Evolutionary conservation across 441 rosid genomes (phyloP).

Genomic region (Adansonia gregorii): DNA sequence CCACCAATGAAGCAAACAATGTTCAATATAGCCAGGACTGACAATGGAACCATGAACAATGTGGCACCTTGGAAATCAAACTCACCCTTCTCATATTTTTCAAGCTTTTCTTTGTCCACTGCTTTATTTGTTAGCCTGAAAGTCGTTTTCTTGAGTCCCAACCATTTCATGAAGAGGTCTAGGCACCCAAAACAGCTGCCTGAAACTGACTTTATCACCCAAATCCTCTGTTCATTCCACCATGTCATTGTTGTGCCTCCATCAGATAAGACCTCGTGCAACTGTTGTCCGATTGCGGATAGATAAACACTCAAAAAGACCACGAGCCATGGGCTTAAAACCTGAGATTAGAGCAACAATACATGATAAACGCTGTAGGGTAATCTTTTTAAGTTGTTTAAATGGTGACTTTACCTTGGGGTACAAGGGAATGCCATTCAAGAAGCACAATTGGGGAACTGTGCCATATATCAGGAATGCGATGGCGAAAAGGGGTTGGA

Average conservation of each 20-base stretch:
- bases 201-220: constrained; percentile 37
- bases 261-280: constrained; percentile 29
- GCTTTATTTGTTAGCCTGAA: constrained; percentile 39
- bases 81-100: constrained; percentile 31
- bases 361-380: background rate
- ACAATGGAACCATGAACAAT: constrained; percentile 33
- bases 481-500: constrained; percentile 27
- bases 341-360: constrained; percentile 12
- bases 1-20: constrained; percentile 36
- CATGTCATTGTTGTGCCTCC: constrained; percentile 27
- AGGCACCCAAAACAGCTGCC: constrained; percentile 31
- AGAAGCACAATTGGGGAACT: constrained; percentile 50
- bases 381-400: background rate
- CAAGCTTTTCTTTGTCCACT: constrained; percentile 24
- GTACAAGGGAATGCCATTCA: constrained; percentile 44
- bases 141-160: constrained; percentile 24
- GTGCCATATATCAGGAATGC: constrained; percentile 38
- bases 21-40: constrained; percentile 29
- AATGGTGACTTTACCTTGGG: constrained; percentile 39
- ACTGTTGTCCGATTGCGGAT: constrained; percentile 18
- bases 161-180: constrained; percentile 31
- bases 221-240: constrained; percentile 29
- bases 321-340: constrained; percentile 24
- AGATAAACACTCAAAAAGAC: constrained; percentile 30
- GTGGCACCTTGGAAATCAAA: constrained; percentile 34